phyloP scores from a whole-genome alignment of 441 rosid species.

The Populus trichocarpa region DNA sequence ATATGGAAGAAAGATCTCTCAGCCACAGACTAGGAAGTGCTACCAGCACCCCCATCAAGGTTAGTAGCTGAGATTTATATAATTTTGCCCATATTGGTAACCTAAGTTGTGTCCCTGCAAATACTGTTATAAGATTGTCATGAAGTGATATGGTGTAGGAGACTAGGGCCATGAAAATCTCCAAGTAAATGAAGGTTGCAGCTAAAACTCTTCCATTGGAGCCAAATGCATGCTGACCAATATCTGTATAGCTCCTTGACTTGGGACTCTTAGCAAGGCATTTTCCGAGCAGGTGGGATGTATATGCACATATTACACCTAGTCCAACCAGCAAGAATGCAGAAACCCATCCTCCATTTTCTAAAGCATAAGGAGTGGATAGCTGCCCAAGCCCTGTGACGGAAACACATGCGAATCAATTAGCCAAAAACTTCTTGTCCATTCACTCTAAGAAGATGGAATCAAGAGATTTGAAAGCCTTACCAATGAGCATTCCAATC shows the following conservation, averaged over 20 bases:
- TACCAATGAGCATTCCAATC: conserved; percentile 87
- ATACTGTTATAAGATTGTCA: conserved; percentile 56
- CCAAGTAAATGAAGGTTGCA: conserved; percentile 48
- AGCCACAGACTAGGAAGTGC: conserved; percentile 81
- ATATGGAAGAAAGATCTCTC: conserved; percentile 59
- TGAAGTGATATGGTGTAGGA: conserved; percentile 81
- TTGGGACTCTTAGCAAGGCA: conserved; percentile 59
- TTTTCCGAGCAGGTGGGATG: conserved; percentile 55
- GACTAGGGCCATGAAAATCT: conserved; percentile 72
- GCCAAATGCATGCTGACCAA: conserved; percentile 61
- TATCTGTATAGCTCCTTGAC: conserved; percentile 56
- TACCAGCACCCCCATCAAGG: conserved; percentile 44
- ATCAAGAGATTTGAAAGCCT: background rate
- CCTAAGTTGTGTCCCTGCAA: conserved; percentile 31
- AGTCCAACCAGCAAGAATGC: conserved; percentile 45
- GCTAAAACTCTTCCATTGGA: conserved; percentile 42
- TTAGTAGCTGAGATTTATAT: conserved; percentile 48
- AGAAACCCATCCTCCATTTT: conserved; percentile 70
- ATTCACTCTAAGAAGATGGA: background rate
- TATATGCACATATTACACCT: conserved; percentile 51
- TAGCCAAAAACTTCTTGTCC: background rate
- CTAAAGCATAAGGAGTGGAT: conserved; percentile 68
- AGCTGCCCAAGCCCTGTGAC: conserved; percentile 65
- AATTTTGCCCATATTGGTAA: conserved; percentile 23
- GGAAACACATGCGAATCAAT: background rate